A percentile compares a stretch with the other conserved stretches of the same genome.
These are phyloP conservation scores for Ogataea minuta DNA, from an alignment of 805 yeast genomes.

Conservation along the genomic window DNA sequence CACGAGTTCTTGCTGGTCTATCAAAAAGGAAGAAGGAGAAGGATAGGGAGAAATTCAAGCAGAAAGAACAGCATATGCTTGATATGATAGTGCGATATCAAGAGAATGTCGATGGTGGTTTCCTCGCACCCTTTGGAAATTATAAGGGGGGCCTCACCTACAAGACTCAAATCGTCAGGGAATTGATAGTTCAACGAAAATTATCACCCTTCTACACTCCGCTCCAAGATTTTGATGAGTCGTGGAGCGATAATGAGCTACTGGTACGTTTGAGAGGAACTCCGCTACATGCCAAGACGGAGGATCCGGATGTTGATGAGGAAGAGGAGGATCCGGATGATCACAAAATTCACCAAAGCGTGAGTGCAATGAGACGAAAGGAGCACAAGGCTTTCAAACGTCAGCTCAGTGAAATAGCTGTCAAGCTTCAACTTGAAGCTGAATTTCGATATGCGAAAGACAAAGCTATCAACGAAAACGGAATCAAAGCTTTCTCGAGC, in stretches of 20 bases:
- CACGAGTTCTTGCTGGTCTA: conserved; percentile 19
- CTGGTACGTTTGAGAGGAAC: conserved; percentile 48
- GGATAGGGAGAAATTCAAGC: conserved; percentile 54
- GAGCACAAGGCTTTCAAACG: conserved; percentile 45
- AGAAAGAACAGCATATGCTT: conserved; percentile 52
- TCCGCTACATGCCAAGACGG: conserved; percentile 54
- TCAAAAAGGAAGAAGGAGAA: conserved; percentile 36
- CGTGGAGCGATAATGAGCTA: conserved; percentile 72
- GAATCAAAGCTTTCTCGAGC: conserved; percentile 29
- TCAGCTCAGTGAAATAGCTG: conserved; percentile 40
- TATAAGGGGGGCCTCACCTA: conserved; percentile 77
- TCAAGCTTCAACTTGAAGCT: conserved; percentile 37
- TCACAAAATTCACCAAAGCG: conserved; percentile 53
- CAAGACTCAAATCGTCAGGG: conserved; percentile 69
- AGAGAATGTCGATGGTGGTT: conserved; percentile 93
- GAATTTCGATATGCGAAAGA: conserved; percentile 34
- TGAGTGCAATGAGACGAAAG: conserved; percentile 45
- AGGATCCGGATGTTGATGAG: conserved; percentile 44
- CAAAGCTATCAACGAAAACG: conserved; percentile 25
- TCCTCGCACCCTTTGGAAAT: conserved; percentile 85
- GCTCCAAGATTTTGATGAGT: conserved; percentile 69
- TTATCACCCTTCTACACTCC: conserved; percentile 92
- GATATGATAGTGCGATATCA: conserved; percentile 57
- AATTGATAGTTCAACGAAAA: conserved; percentile 62
- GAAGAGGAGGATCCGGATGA: conserved; percentile 63